Conservation (phyloP, 805 yeast species). For the Wickerhamomyces ciferrii region DNA sequence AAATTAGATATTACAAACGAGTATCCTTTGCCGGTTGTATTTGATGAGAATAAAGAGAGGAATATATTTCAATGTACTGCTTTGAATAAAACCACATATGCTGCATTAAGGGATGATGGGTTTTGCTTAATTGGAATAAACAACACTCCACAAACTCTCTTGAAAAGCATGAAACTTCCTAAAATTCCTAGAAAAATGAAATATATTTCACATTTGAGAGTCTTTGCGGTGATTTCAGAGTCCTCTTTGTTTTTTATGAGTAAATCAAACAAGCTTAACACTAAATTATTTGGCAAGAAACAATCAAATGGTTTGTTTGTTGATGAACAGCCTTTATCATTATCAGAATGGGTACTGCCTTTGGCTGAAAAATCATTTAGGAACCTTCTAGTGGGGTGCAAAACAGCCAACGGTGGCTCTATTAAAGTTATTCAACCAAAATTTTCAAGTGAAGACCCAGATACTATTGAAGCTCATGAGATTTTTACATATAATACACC, state of each 20-base stretch:
- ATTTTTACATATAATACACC: constrained; percentile 13
- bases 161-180: constrained; percentile 21
- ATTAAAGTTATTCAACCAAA: constrained; percentile 17
- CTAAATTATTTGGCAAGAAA: constrained; percentile 5
- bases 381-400: constrained; percentile 29
- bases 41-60: constrained; percentile 15
- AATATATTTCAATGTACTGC: constrained; percentile 5
- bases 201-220: constrained; percentile 17
- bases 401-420: constrained; percentile 13
- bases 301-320: constrained; percentile 5
- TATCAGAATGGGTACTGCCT: constrained; percentile 30
- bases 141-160: constrained; percentile 7
- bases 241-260: constrained; percentile 13
- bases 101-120: constrained; percentile 29
- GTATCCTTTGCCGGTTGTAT: constrained; percentile 13
- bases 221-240: constrained; percentile 18
- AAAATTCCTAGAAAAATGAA: constrained; percentile 21
- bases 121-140: constrained; percentile 20
- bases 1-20: constrained; percentile 3
- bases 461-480: constrained; percentile 11
- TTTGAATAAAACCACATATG: constrained; percentile 9
- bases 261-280: constrained; percentile 8
- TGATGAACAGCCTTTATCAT: constrained; percentile 23
- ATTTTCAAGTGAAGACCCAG: constrained; percentile 1
- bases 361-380: constrained; percentile 14